Conservation (phyloP, 495 filamentous ascomycete genomes). For the Clavariopsis aquatica region DNA sequence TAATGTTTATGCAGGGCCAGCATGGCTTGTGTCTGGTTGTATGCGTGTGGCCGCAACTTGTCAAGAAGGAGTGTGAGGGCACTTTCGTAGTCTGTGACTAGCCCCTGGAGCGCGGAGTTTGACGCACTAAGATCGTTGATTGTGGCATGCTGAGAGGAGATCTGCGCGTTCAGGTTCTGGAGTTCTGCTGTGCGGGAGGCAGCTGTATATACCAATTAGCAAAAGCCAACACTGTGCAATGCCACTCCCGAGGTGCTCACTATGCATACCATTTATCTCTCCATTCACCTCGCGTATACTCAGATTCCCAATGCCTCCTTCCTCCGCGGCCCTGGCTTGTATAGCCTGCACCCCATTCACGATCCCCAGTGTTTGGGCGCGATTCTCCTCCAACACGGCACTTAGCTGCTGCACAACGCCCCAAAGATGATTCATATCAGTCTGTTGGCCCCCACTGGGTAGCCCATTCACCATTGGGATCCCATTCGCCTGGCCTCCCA, state of each 20-base stretch:
- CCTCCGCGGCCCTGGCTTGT: constrained; percentile 49
- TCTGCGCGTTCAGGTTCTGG: constrained; percentile 54
- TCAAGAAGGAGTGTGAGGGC: constrained; percentile 59
- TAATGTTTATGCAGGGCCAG: constrained; percentile 61
- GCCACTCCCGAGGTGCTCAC: background rate
- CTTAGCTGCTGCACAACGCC: constrained; percentile 80
- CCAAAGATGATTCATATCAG: constrained; percentile 83
- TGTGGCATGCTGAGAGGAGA: constrained; percentile 53
- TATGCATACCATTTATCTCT: constrained; percentile 29
- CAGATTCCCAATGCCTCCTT: constrained; percentile 17
- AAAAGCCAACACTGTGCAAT: background rate
- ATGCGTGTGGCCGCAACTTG: constrained; percentile 63
- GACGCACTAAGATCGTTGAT: constrained; percentile 53
- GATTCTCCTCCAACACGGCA: constrained; percentile 72
- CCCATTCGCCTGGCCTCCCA: constrained; percentile 12
- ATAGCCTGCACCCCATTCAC: constrained; percentile 67
- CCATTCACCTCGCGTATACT: constrained; percentile 30
- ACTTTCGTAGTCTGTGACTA: constrained; percentile 62
- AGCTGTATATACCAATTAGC: constrained; percentile 15
- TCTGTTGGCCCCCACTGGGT: constrained; percentile 69
- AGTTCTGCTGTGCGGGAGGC: constrained; percentile 34
- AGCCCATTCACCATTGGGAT: constrained; percentile 39
- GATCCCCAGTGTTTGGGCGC: constrained; percentile 72
- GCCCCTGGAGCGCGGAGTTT: constrained; percentile 53
- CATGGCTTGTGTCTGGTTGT: constrained; percentile 61